These are phyloP conservation scores for Zanthoxylum bungeanum DNA, from an alignment of 345 rosid species.

Conservation along the genomic window DNA sequence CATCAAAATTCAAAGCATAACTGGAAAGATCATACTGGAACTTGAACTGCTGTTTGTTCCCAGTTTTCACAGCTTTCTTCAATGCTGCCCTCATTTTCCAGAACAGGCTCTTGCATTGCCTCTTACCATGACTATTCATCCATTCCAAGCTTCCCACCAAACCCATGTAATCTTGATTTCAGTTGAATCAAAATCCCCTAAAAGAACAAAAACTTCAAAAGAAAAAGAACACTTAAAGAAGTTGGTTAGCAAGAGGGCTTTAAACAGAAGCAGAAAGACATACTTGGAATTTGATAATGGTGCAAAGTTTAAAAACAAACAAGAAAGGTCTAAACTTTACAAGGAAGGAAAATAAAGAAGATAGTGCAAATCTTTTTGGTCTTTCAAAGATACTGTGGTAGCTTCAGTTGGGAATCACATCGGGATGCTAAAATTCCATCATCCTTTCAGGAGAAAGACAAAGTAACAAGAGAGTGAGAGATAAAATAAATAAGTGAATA, in stretches of 20 bases:
- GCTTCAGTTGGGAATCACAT: slow-evolving; percentile 31
- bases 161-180: not conserved
- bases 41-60: slow-evolving; percentile 30
- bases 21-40: slow-evolving; percentile 96
- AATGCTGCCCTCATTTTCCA: slow-evolving; percentile 52
- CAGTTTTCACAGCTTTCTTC: slow-evolving; percentile 41
- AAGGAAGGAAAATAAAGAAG: not conserved
- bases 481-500: not conserved
- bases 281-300: not conserved
- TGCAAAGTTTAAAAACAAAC: not conserved
- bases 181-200: not conserved
- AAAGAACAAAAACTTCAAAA: not conserved
- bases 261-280: slow-evolving; percentile 5
- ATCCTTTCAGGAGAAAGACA: slow-evolving; percentile 9
- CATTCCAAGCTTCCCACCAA: slow-evolving; percentile 26
- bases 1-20: slow-evolving; percentile 78
- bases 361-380: slow-evolving; percentile 14
- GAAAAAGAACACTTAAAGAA: not conserved
- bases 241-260: not conserved
- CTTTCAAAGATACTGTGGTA: slow-evolving; percentile 32
- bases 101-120: slow-evolving; percentile 41
- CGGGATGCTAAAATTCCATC: slow-evolving; percentile 67
- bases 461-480: not conserved
- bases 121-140: slow-evolving; percentile 35
- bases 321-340: slow-evolving; percentile 3